phyloP scores from a whole-genome alignment of 306 rosid genomes.

The Quercus parvula region DNA sequence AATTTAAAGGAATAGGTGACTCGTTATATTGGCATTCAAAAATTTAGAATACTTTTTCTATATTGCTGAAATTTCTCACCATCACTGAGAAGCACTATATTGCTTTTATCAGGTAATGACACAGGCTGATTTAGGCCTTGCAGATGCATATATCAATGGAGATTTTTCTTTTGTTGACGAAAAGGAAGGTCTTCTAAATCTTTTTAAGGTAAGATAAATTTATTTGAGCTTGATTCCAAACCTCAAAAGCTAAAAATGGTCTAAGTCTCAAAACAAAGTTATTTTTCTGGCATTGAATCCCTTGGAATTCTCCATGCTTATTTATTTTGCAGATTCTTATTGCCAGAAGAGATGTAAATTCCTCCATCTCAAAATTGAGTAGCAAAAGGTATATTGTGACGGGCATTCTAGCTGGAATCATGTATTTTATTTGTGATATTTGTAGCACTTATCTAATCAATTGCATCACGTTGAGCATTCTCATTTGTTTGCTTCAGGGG shows the following conservation, averaged over 20 bases:
- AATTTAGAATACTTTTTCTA: neutral
- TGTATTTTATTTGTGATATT: neutral
- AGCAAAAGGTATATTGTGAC: slow-evolving; percentile 48
- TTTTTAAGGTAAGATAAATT: slow-evolving; percentile 49
- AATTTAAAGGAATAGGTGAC: neutral
- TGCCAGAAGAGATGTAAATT: slow-evolving; percentile 69
- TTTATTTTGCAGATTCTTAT: slow-evolving; percentile 66
- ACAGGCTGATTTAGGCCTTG: slow-evolving; percentile 94
- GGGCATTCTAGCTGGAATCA: neutral
- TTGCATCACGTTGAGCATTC: slow-evolving; percentile 2
- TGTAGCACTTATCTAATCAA: neutral
- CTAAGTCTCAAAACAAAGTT: neutral
- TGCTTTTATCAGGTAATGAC: slow-evolving; percentile 65
- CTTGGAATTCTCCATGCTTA: neutral
- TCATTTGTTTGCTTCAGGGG: slow-evolving; percentile 48
- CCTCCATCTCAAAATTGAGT: slow-evolving; percentile 45
- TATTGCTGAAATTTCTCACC: neutral
- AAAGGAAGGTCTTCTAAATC: slow-evolving; percentile 65
- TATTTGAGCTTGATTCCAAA: neutral
- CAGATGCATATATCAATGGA: slow-evolving; percentile 82
- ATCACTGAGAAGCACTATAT: neutral
- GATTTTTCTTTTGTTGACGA: slow-evolving; percentile 79
- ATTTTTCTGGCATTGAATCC: slow-evolving; percentile 5
- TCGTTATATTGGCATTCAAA: neutral
- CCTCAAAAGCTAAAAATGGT: neutral